phyloP scores from a whole-genome alignment of 2,329 filamentous ascomycete genomes.

The Pseudovirgaria hyperparasitica region DNA sequence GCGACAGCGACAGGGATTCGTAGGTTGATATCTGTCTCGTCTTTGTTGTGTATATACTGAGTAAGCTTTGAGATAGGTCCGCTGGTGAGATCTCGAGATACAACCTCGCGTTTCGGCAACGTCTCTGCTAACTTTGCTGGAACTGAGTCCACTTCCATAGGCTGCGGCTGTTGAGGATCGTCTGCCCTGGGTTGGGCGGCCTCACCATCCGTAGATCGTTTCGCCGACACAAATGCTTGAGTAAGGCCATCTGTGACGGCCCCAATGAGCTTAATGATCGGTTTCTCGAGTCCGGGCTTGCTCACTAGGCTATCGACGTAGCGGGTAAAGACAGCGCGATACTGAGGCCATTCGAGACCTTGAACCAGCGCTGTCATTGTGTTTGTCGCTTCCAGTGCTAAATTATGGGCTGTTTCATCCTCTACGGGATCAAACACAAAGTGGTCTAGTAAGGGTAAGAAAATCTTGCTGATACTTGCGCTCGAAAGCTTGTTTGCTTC shows the following conservation, averaged over 20 bases:
- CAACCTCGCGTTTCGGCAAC: constrained; percentile 53
- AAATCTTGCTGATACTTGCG: constrained; percentile 71
- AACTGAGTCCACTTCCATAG: constrained; percentile 14
- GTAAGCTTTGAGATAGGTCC: constrained; percentile 68
- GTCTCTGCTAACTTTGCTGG: constrained; percentile 43
- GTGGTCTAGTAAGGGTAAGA: constrained; percentile 85
- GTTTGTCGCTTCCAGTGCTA: constrained; percentile 74
- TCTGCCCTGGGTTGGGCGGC: constrained; percentile 22
- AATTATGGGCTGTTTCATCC: constrained; percentile 64
- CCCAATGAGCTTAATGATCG: constrained; percentile 68
- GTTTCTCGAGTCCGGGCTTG: constrained; percentile 75
- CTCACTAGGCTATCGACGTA: constrained; percentile 73
- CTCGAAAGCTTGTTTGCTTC: constrained; percentile 60
- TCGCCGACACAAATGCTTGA: constrained; percentile 8
- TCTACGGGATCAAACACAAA: constrained; percentile 78
- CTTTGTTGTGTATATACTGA: constrained; percentile 84
- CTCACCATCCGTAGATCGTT: constrained; percentile 26
- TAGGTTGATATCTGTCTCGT: constrained; percentile 86
- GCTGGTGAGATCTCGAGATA: constrained; percentile 58
- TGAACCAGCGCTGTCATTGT: constrained; percentile 64
- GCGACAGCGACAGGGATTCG: constrained; percentile 84
- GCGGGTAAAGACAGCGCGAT: constrained; percentile 68
- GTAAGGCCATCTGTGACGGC: constrained; percentile 65
- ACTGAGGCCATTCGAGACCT: constrained; percentile 82
- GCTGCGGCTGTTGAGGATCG: constrained; percentile 7